Percentiles rank a stretch among this genome's conserved stretches.
Conservation (phyloP, 2,329 filamentous ascomycete species). For the Onygenales sp. region DNA sequence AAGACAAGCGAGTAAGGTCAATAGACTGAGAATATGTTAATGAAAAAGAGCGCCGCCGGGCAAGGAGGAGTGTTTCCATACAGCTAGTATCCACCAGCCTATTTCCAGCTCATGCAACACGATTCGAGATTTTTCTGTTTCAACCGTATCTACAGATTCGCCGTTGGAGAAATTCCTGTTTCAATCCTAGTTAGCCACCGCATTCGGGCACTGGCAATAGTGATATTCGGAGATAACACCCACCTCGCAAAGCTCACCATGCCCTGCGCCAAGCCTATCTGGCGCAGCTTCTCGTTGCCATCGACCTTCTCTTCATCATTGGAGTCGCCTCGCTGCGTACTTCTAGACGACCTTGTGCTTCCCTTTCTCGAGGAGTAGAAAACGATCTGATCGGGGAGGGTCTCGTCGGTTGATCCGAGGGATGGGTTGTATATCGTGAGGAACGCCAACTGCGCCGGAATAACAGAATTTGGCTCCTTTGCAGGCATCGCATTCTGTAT, state of each 20-base stretch:
- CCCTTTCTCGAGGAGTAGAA: slow-evolving; percentile 65
- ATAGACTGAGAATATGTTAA: slow-evolving; percentile 50
- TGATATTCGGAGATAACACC: slow-evolving; percentile 12
- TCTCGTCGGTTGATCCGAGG: slow-evolving; percentile 62
- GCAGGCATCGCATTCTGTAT: slow-evolving; percentile 26
- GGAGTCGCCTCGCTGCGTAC: slow-evolving; percentile 15
- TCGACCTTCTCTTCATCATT: slow-evolving; percentile 41
- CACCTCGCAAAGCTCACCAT: slow-evolving; percentile 84
- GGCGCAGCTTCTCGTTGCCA: slow-evolving; percentile 76
- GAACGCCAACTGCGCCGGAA: slow-evolving; percentile 80
- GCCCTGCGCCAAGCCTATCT: slow-evolving; percentile 92
- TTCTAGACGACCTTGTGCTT: slow-evolving; percentile 14
- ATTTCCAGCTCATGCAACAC: slow-evolving; percentile 78
- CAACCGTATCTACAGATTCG: slow-evolving; percentile 68
- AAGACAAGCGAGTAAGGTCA: slow-evolving; percentile 66
- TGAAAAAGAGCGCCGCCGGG: slow-evolving; percentile 7
- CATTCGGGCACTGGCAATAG: background rate
- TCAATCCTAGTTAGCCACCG: slow-evolving; percentile 7
- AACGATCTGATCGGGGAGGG: slow-evolving; percentile 72
- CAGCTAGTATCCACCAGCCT: slow-evolving; percentile 92
- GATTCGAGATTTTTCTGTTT: slow-evolving; percentile 81
- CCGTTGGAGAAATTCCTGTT: slow-evolving; percentile 69
- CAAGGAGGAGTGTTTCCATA: slow-evolving; percentile 35
- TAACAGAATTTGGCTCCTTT: slow-evolving; percentile 33
- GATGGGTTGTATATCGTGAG: slow-evolving; percentile 92